These are phyloP conservation scores for Didymella pinodella DNA, from an alignment of 2,329 filamentous ascomycete genomes.

Conservation along the genomic window DNA sequence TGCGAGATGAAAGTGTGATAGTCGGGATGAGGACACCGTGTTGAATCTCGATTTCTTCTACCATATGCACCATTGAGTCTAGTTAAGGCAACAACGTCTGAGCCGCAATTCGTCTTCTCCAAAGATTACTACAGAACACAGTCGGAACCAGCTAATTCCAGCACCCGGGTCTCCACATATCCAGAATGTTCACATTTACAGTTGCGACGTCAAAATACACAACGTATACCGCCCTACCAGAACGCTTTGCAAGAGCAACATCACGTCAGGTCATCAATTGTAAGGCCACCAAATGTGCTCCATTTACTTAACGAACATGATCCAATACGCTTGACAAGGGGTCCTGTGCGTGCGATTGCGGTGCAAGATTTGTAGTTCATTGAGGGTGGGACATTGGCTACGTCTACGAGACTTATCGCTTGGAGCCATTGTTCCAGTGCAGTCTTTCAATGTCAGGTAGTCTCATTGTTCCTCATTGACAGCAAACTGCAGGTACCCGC, in stretches of 20 bases:
- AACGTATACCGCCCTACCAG: background rate
- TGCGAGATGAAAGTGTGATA: background rate
- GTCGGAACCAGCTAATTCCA: background rate
- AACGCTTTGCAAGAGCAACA: background rate
- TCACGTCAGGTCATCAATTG: too few species aligned
- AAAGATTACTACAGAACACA: background rate
- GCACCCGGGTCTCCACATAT: background rate
- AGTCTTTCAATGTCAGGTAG: background rate
- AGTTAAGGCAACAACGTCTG: too few species aligned
- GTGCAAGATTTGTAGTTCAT: background rate
- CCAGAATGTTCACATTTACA: background rate
- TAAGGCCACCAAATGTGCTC: background rate
- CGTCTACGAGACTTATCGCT: background rate
- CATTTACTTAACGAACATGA: background rate
- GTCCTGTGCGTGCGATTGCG: background rate
- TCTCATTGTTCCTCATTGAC: background rate
- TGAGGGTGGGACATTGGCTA: background rate
- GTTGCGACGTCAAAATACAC: background rate
- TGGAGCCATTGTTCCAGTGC: background rate
- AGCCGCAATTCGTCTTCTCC: background rate
- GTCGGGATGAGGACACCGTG: background rate
- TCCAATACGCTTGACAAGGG: background rate
- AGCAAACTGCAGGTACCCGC: constrained; percentile 10
- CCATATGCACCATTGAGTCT: too few species aligned
- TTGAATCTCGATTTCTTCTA: background rate